Evolutionary conservation across 2,329 filamentous ascomycete genomes (phyloP).

Genomic region (Zasmidium cellare): DNA sequence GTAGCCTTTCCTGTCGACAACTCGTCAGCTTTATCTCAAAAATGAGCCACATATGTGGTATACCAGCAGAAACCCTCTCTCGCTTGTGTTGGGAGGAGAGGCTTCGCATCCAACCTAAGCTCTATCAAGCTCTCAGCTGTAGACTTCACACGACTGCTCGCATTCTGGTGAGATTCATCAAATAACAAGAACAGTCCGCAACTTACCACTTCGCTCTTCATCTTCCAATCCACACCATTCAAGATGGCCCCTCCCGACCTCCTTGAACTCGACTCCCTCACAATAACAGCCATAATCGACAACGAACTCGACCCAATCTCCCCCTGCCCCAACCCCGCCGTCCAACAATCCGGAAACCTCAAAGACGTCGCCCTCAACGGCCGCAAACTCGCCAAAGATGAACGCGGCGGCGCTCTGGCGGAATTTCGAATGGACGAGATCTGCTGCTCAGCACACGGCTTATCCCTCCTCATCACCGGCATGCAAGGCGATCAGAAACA

Average conservation of each 20-base stretch:
- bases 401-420: not conserved
- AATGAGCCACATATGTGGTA: not conserved
- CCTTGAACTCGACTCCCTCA: constrained; percentile 28
- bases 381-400: not conserved
- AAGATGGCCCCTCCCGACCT: constrained; percentile 19
- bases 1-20: no score
- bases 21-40: no score
- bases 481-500: constrained; percentile 17
- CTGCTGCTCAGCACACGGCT: constrained; percentile 30
- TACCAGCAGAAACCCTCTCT: not conserved
- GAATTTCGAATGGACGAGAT: constrained; percentile 30
- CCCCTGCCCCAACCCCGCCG: constrained; percentile 20
- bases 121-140: no score
- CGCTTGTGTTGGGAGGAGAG: not conserved
- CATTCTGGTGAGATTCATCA: not conserved
- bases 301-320: constrained; percentile 33
- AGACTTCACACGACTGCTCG: no score
- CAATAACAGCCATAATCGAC: constrained; percentile 29
- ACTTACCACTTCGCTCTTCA: not conserved
- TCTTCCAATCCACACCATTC: not conserved
- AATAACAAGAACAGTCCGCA: not conserved
- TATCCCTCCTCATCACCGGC: constrained; percentile 31
- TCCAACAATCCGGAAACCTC: constrained; percentile 23
- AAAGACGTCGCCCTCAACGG: constrained; percentile 23
- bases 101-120: not conserved